Conservation (phyloP, 2,329 filamentous ascomycete species). For the Lecanicillium sp. region DNA sequence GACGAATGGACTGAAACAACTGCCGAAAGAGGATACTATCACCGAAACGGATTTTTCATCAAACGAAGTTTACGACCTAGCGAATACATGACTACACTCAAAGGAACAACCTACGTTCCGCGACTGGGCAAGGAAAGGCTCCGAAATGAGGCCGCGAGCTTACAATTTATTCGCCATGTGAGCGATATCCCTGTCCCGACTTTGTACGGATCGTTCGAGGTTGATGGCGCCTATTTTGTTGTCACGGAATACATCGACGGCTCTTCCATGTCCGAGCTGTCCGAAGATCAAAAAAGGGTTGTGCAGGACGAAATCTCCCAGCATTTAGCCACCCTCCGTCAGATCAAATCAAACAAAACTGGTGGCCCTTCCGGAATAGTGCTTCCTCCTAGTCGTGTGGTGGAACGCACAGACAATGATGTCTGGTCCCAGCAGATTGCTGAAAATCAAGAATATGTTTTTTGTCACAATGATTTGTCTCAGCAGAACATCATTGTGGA, state of each 20-base stretch:
- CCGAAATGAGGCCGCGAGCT: constrained; percentile 20
- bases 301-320: constrained; percentile 19
- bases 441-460: constrained; percentile 13
- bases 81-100: constrained; percentile 20
- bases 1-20: no score
- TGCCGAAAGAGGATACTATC: constrained; percentile 21
- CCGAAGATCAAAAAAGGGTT: constrained; percentile 15
- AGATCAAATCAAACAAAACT: constrained; percentile 17
- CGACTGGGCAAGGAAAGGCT: constrained; percentile 19
- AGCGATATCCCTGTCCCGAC: constrained; percentile 21
- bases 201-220: constrained; percentile 19
- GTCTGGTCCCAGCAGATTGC: constrained; percentile 15
- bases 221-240: constrained; percentile 21
- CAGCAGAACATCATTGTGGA: constrained; percentile 18
- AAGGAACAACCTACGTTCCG: constrained; percentile 20
- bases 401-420: constrained; percentile 14
- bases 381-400: constrained; percentile 20
- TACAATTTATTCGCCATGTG: constrained; percentile 15
- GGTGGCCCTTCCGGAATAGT: constrained; percentile 23
- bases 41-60: constrained; percentile 17
- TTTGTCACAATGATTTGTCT: constrained; percentile 16
- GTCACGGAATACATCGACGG: constrained; percentile 22
- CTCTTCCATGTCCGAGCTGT: constrained; percentile 19
- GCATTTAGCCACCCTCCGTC: constrained; percentile 17
- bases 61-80: constrained; percentile 21